Base-by-base conservation (phyloP, 1,284 basidiomycete species). In the Irpex sp. region DNA sequence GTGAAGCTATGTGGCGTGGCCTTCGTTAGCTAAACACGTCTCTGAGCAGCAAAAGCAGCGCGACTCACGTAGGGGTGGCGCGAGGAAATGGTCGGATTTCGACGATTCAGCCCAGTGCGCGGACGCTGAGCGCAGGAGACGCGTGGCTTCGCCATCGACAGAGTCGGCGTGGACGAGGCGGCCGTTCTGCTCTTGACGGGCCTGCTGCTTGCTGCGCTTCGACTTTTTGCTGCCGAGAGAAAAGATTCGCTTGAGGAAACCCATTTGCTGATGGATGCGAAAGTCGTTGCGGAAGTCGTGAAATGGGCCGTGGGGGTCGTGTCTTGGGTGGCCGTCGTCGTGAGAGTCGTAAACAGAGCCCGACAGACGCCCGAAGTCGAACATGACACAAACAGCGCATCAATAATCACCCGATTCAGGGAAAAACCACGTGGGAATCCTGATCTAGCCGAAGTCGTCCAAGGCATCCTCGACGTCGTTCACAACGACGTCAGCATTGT, bases 81-180 rank as follows among this genome's bases (percentile, higher is more conserved):
- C 72, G 49, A 80, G 78, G 26, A 77, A 70, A 68, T 85, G 83
- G 71, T 86, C 83, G 6, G 81, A 72, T 68, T 86, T 84, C 6
- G 81, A 74, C 50, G 83, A 81, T 21, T 83, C 81, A 5, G 81
- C 77, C 73, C 81, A 88, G 59, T 86, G 83, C 50, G 86, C 81
- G 7, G 90, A 92, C 7, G 88, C 87, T 0, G 89, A 90, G 51
- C 90, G 83, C 33, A 92, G 73, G 7, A 92, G 78, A 17, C 85
- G 83, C 63, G 82, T 85, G 11, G 70, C 75, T 43, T 82, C 82
- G 35, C 81, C 83, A 68, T 88, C 88, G 62, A 84, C 81, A 33
- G 62, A 64, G 51, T 68, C 63, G 31, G 56, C 49, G 8, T 55
- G 65, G 4, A 72, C 53, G 6, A 72, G 60, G 26, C 71, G 67